Evolutionary conservation across 1,284 basidiomycete genomes (phyloP), one percentile per base, ranked within the genome.

Genomic region (Rhodotorula sp.): DNA sequence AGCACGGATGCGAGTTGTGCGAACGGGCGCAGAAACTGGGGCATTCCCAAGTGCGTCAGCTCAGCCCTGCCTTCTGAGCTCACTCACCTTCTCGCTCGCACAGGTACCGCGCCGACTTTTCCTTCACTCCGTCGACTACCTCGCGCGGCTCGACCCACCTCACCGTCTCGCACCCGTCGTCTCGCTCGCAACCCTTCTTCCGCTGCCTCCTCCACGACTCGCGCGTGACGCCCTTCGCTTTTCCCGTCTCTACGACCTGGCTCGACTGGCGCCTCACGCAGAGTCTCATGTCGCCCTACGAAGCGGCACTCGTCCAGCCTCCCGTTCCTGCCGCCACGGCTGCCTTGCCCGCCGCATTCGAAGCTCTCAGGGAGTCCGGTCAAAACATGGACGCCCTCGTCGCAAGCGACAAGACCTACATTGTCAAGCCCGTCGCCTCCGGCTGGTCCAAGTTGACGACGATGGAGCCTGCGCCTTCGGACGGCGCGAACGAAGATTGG

Each of bases 1-100:
- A 72, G 70, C 30, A 70, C 64, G 6, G 70, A 71, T 22, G 68
- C 47, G 27, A 56, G 53, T 29, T 46, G 47, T 22, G 52, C 53
- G 47, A 74, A 73, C 36, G 74, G 74, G 9, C 32, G 74, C 27
- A 55, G 36, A 52, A 68, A 74, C 44, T 76, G 74, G 74, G 67
- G 62, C 6, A 71, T 76, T 36, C 72, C 74, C 36, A 59, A 76
- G 73, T 68, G 36, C 30, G 64, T 49, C 17, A 29, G 10, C 5
- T n/a, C 24, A 29, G 46, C 10, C 11, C 34, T 39, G 17, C 27
- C 36, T 27, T 10, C 27, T 7, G 30, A 20, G 2, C 2, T 17
- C 46, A 24, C 27, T 44, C 32, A 15, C n/a, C n/a, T n/a, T n/a
- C 39, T 15, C 13, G 13, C 17, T 1, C 9, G 17, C n/a, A 17